phyloP scores from a whole-genome alignment of 768 basidiomycete genomes.

The Phanerochaete carnosa region DNA sequence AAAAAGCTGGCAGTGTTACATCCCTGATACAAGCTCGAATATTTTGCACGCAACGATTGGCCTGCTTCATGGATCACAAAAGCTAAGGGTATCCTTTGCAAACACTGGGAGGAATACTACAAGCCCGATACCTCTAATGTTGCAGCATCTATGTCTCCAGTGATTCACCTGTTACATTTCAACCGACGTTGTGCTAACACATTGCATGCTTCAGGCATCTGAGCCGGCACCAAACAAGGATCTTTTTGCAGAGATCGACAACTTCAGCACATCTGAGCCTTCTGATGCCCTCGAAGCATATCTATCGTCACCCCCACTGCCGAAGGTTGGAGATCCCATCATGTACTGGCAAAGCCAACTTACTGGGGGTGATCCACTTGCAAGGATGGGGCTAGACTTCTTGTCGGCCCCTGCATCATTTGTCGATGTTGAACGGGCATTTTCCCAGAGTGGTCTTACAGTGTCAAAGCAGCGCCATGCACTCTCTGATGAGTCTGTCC shows the following conservation, averaged over 20 bases:
- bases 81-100: slow-evolving; percentile 8
- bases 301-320: not conserved
- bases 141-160: not conserved
- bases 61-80: slow-evolving; percentile 23
- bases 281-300: not conserved
- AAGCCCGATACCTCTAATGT: not conserved
- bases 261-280: not conserved
- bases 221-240: not conserved
- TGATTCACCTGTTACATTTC: not conserved
- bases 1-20: slow-evolving; percentile 21
- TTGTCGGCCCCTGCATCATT: slow-evolving; percentile 22
- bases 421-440: slow-evolving; percentile 27
- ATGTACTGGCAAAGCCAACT: not conserved
- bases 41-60: slow-evolving; percentile 24
- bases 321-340: not conserved
- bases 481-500: slow-evolving; percentile 22
- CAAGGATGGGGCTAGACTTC: slow-evolving; percentile 12
- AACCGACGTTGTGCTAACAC: not conserved
- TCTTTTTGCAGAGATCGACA: not conserved
- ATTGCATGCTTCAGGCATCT: not conserved
- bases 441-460: slow-evolving; percentile 25
- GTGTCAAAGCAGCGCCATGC: slow-evolving; percentile 16
- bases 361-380: not conserved
- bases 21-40: slow-evolving; percentile 23
- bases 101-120: not conserved